Evolutionary conservation across 352 stramenopile genomes (phyloP), one percentile per base, ranked within the genome.

Genomic region (Detonula confervacea): DNA sequence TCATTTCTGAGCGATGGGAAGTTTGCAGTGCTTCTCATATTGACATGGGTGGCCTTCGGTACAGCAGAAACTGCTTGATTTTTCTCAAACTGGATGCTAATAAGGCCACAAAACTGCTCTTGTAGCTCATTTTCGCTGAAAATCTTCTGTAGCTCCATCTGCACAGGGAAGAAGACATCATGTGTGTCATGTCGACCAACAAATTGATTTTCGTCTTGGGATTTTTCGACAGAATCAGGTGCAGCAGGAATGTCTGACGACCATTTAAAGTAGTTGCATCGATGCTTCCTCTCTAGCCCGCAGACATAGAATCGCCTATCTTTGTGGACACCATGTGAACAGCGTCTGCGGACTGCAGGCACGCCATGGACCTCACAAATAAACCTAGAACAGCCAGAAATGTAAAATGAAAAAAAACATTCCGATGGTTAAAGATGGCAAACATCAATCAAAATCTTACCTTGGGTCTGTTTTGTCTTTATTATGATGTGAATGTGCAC

Each of bases 221-320:
- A 14, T 68, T 71, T 70, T 22, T 14, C 47, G 9, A 4, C 39
- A 14, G 18, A 8, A 35, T 55, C 33, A 39, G 44, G 35, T 30
- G 30, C 16, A 27, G 42, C 65, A 29, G 73, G 35, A 42, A 69
- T 29, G 64, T 87, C 74, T 54, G 79, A 73, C 80, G 84, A 78
- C 88, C 88, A 93, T 65, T 87, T 80, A 35, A 91, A 92, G 59
- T 87, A 93, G 16, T 84, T 83, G 69, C 90, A 95, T 49, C 90
- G 60, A 55, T 90, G 55, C 18, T 84, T 85, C 47, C 86, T 66
- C 39, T 92, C 80, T 51, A 91, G 84, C 0, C 89, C 89, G 67
- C 89, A 94, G 20, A 94, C 90, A 82, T 95, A 93, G 72, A 95
- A 95, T 35, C 89, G 69, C 35, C 84, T 74, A 60, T 93, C 81